These are phyloP conservation scores for Allium sativum DNA, from an alignment of 106 monocot species.

Conservation along the genomic window DNA sequence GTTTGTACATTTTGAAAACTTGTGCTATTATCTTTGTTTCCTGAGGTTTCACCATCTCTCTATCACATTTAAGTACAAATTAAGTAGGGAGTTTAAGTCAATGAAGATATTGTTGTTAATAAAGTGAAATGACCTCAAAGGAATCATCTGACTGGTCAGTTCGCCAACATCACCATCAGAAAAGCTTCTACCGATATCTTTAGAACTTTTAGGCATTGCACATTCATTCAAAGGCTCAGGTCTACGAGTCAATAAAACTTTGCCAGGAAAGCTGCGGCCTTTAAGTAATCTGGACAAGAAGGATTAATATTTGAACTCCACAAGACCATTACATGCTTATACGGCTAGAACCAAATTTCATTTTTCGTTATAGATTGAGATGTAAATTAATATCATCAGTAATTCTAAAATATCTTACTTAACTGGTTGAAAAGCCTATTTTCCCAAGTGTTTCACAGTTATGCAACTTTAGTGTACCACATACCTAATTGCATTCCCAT, in stretches of 20 bases:
- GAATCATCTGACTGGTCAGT: conserved; percentile 16
- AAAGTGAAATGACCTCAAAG: conserved; percentile 53
- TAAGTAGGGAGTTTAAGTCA: conserved; percentile 1
- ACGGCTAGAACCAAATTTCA: too few species aligned
- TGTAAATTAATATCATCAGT: too few species aligned
- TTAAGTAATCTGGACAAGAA: conserved; percentile 52
- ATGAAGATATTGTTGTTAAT: conserved; percentile 4
- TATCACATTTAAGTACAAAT: conserved; percentile 16
- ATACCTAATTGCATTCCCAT: too few species aligned
- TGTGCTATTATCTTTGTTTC: conserved; percentile 13
- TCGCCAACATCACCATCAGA: conserved; percentile 42
- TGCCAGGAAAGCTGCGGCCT: conserved; percentile 95
- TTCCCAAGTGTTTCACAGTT: too few species aligned
- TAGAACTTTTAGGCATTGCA: conserved; percentile 22
- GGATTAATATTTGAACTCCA: too few species aligned
- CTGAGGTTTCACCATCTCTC: conserved; percentile 36
- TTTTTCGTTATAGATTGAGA: too few species aligned
- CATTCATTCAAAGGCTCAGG: conserved; percentile 43
- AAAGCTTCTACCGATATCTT: conserved; percentile 26
- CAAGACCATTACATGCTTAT: too few species aligned
- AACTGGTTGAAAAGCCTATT: too few species aligned
- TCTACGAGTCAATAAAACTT: conserved; percentile 67
- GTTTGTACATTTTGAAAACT: conserved; percentile 31
- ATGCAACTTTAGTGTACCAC: too few species aligned
- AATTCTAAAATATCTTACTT: too few species aligned